Percentiles rank a stretch among this genome's conserved stretches.
phyloP scores from a whole-genome alignment of 2,329 filamentous ascomycete genomes.

The Trichocomaceae sp. region DNA sequence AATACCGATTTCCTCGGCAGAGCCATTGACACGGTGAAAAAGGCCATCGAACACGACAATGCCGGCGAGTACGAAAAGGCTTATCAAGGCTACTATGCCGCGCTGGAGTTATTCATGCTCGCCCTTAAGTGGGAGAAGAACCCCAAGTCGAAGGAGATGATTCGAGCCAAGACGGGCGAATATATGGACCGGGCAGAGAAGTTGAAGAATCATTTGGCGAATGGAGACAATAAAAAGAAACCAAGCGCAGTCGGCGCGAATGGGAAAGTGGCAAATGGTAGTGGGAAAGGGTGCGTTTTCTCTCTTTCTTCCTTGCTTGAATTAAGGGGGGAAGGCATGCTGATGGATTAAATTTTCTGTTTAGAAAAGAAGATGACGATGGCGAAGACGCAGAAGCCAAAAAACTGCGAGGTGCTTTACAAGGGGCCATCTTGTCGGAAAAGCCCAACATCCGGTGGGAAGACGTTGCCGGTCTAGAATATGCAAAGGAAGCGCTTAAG shows the following conservation, averaged over 20 bases:
- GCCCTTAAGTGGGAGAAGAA: conserved; percentile 99
- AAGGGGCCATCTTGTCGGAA: conserved; percentile 88
- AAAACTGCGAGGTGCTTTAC: conserved; percentile 85
- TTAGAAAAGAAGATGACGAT: conserved; percentile 52
- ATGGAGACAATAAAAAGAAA: conserved; percentile 49
- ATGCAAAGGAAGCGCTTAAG: conserved; percentile 92
- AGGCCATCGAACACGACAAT: conserved; percentile 94
- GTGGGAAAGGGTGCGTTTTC: conserved; percentile 47
- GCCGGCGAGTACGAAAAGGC: conserved; percentile 95
- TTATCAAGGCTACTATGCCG: conserved; percentile 91
- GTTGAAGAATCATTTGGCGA: conserved; percentile 80
- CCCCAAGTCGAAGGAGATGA: conserved; percentile 92
- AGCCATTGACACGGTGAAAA: conserved; percentile 93
- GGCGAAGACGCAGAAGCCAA: conserved; percentile 85
- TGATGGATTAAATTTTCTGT: conserved; percentile 10
- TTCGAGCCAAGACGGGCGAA: conserved; percentile 86
- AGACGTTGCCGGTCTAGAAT: conserved; percentile 90
- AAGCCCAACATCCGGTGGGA: conserved; percentile 97
- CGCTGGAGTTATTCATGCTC: conserved; percentile 97
- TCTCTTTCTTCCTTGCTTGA: conserved; percentile 3
- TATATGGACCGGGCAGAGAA: conserved; percentile 99
- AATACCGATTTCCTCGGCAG: conserved; percentile 95
- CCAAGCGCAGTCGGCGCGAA: conserved; percentile 47
- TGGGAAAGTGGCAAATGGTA: conserved; percentile 45
- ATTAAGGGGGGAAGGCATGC: neutral